phyloP scores from a whole-genome alignment of 2,329 filamentous ascomycete genomes.

The Zalaria sp. region DNA sequence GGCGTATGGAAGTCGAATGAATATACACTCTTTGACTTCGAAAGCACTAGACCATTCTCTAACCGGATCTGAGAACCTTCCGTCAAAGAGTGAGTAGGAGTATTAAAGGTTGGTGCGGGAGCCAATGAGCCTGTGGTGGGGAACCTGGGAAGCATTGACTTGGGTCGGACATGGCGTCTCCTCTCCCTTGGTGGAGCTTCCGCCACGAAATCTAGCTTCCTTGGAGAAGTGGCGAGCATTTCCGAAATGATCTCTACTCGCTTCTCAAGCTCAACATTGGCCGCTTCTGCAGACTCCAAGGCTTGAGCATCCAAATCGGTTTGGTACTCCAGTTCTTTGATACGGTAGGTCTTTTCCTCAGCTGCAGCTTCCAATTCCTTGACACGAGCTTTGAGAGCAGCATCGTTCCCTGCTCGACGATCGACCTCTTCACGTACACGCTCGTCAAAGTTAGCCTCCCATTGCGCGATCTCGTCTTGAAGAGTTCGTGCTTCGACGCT shows the following conservation, averaged over 20 bases:
- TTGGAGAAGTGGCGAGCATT: slow-evolving; percentile 21
- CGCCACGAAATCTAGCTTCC: slow-evolving; percentile 18
- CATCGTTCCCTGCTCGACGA: slow-evolving; percentile 14
- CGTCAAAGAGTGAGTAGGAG: not conserved
- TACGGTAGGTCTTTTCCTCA: slow-evolving; percentile 14
- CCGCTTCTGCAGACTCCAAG: slow-evolving; percentile 18
- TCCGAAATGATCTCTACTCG: slow-evolving; percentile 23
- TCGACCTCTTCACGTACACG: slow-evolving; percentile 19
- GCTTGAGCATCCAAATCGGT: slow-evolving; percentile 15
- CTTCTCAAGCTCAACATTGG: slow-evolving; percentile 23
- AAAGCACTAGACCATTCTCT: not conserved
- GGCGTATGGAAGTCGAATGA: not conserved
- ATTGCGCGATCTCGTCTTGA: slow-evolving; percentile 20
- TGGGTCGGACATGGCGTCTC: slow-evolving; percentile 15
- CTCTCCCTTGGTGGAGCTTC: slow-evolving; percentile 11
- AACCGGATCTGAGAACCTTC: not conserved
- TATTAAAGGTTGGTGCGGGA: not conserved
- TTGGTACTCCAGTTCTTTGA: slow-evolving; percentile 19
- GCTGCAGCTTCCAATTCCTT: slow-evolving; percentile 15
- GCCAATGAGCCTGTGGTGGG: slow-evolving; percentile 16
- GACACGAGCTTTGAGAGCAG: slow-evolving; percentile 14
- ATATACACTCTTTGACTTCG: not conserved
- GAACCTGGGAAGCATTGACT: slow-evolving; percentile 20
- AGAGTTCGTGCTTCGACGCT: slow-evolving; percentile 19
- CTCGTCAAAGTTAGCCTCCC: slow-evolving; percentile 22